Evolutionary conservation across 108 stramenopile species (phyloP).

Genomic region (Conticribra weissflogii): DNA sequence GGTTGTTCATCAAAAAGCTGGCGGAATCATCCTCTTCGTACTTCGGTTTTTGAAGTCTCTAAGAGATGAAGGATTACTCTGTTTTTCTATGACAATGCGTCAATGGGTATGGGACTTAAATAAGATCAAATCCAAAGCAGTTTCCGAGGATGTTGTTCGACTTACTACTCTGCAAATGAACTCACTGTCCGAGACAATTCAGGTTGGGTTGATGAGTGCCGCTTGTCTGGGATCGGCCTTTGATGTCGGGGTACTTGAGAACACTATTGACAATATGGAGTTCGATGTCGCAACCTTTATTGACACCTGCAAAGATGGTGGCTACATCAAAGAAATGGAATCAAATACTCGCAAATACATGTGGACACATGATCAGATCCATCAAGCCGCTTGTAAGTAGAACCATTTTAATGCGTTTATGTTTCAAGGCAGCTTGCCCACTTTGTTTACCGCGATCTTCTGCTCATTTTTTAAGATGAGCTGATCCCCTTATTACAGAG

Average conservation of each 20-base stretch:
- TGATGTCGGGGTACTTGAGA: conserved; percentile 8
- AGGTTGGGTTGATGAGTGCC: conserved; percentile 15
- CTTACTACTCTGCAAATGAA: conserved; percentile 5
- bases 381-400: conserved; percentile 32
- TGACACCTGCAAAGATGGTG: conserved; percentile 2
- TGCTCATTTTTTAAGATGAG: too few species aligned
- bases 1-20: conserved; percentile 24
- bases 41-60: conserved; percentile 27
- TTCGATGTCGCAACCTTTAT: conserved; percentile 6
- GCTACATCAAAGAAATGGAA: conserved; percentile 16
- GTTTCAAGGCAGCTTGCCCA: too few species aligned
- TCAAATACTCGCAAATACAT: neutral
- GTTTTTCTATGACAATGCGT: conserved; percentile 8
- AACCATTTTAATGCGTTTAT: too few species aligned
- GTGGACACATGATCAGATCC: conserved; percentile 26
- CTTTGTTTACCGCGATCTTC: too few species aligned
- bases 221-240: conserved; percentile 37
- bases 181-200: neutral
- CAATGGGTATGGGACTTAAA: conserved; percentile 22
- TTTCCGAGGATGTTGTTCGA: conserved; percentile 22
- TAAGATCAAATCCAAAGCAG: conserved; percentile 10
- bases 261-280: conserved; percentile 1
- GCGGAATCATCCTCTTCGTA: conserved; percentile 22
- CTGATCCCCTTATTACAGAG: too few species aligned
- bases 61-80: conserved; percentile 25